Evolutionary conservation across 1,284 basidiomycete genomes (phyloP).

Genomic region (Cryptococcus sp.): DNA sequence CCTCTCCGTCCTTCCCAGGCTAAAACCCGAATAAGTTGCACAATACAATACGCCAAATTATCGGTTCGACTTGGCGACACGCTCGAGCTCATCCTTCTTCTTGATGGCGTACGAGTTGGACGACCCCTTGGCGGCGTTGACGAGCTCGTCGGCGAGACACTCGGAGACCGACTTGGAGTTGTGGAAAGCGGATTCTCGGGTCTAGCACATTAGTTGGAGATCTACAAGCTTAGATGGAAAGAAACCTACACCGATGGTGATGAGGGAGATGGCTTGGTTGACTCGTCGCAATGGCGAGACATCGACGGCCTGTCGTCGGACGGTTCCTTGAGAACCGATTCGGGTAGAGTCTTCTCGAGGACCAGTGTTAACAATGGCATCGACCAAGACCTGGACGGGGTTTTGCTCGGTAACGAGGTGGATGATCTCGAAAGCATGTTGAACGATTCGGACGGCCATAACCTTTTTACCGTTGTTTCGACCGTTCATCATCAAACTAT

Average conservation of each 20-base stretch:
- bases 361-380: constrained; percentile 99
- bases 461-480: constrained; percentile 99
- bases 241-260: constrained; percentile 83
- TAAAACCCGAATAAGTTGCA: no score
- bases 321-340: constrained; percentile 99
- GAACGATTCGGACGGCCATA: constrained; percentile 97
- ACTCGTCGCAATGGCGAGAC: constrained; percentile 97
- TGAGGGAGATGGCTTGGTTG: constrained; percentile 93
- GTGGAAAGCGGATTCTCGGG: constrained; percentile 99
- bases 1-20: constrained; percentile 10
- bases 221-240: constrained; percentile 3
- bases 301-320: constrained; percentile 99
- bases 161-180: constrained; percentile 99
- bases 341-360: constrained; percentile 99
- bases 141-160: constrained; percentile 98
- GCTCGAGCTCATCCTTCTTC: constrained; percentile 75
- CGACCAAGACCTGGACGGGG: constrained; percentile 94
- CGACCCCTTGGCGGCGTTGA: constrained; percentile 99
- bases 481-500: constrained; percentile 98
- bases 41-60: constrained; percentile 49
- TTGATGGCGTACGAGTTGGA: constrained; percentile 99
- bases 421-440: constrained; percentile 99
- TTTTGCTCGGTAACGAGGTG: constrained; percentile 99
- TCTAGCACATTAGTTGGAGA: constrained; percentile 50
- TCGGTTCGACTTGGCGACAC: constrained; percentile 99